Percentiles rank a stretch among this genome's conserved stretches.
Evolutionary conservation across 176 grass and related monocot genomes (phyloP).

Genomic region (Triticum timopheevii): DNA sequence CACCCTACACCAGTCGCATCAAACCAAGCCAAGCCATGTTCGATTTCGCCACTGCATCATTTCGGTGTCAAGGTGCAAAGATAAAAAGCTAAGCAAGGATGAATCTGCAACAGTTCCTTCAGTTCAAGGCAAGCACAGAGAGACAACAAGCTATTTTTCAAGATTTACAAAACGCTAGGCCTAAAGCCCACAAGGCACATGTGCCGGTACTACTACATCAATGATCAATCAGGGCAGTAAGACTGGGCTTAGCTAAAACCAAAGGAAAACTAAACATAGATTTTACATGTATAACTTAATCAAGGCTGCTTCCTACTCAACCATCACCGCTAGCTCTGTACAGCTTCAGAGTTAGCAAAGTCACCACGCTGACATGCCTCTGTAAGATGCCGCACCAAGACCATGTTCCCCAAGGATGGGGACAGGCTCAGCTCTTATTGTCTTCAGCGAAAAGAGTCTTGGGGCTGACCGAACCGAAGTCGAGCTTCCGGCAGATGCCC

Average conservation of each 20-base stretch:
- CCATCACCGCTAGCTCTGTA: constrained; percentile 23
- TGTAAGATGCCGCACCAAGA: background rate
- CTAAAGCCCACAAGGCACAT: background rate
- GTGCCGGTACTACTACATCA: background rate
- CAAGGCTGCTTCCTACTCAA: constrained; percentile 33
- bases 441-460: constrained; percentile 12
- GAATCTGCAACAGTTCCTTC: background rate
- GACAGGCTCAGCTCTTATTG: background rate
- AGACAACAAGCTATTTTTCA: background rate
- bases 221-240: background rate
- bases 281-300: constrained; percentile 45
- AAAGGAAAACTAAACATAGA: constrained; percentile 20
- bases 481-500: constrained; percentile 58
- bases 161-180: constrained; percentile 16
- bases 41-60: background rate
- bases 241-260: constrained; percentile 6
- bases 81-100: background rate
- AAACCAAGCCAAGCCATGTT: background rate
- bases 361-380: background rate
- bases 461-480: constrained; percentile 40
- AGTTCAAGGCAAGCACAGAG: background rate
- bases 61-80: background rate
- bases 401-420: background rate
- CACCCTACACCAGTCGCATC: background rate
- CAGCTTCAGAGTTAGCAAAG: constrained; percentile 30